These are phyloP conservation scores for Gossypium gossypioides DNA, from an alignment of 441 rosid genomes.

Conservation along the genomic window DNA sequence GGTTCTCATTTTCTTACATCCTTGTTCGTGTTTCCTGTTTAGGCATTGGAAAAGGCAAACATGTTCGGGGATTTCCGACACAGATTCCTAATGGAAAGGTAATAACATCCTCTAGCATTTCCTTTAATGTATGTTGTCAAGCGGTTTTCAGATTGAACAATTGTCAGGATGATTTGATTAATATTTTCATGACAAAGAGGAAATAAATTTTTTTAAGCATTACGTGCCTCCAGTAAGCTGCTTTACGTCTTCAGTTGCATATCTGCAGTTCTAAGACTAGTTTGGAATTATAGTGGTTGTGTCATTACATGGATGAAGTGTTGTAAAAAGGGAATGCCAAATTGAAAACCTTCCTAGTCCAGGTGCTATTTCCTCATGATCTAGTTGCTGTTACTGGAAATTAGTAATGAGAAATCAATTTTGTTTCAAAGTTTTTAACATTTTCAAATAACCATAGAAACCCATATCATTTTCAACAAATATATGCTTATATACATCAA, in stretches of 20 bases:
- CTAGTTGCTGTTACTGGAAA: not conserved
- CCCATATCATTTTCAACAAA: not conserved
- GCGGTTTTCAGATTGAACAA: not conserved
- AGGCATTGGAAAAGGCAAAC: constrained; percentile 24
- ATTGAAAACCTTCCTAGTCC: not conserved
- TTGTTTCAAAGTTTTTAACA: too few species aligned
- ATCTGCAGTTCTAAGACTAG: not conserved
- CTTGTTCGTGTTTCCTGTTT: constrained; percentile 2
- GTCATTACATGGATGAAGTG: not conserved
- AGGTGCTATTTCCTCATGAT: not conserved
- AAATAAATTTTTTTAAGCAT: not conserved
- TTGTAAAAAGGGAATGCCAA: not conserved
- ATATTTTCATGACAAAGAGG: not conserved
- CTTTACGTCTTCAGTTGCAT: not conserved
- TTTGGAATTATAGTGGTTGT: not conserved
- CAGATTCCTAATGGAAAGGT: constrained; percentile 13
- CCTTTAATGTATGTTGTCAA: not conserved
- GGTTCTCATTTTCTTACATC: not conserved
- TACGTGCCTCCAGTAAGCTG: not conserved
- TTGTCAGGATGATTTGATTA: not conserved
- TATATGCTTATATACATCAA: not conserved
- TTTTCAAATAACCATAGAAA: not conserved
- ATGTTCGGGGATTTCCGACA: not conserved
- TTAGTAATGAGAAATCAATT: too few species aligned
- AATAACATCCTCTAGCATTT: constrained; percentile 8